Evolutionary conservation across 2,329 filamentous ascomycete species (phyloP), one percentile per base, ranked within the genome.

Genomic region (Ceratocystis albifundus): DNA sequence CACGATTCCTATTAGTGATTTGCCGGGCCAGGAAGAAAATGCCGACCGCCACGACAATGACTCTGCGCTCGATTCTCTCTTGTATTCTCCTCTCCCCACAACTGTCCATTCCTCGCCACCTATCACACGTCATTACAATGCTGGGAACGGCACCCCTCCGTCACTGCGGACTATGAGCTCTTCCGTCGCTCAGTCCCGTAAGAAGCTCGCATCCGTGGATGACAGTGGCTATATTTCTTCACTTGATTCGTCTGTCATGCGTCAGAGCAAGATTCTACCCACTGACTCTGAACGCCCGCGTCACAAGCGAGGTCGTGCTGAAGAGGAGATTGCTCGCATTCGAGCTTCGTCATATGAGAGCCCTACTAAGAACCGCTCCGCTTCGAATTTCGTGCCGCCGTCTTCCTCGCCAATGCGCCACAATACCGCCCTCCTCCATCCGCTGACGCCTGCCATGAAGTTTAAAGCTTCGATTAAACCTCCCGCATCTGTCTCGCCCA

Each of bases 201-300:
- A 89, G 76, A 70, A 93, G 90, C 74, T 84, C 88, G 71, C 84
- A 36, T 87, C 88, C 12, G 87, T 95, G 79, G 90, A 84, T 72
- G 94, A 99, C 75, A 97, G 93, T 74, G 94, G 94, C 50, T 99
- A 97, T 76, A 96, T 96, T 74, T 97, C 94, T 1, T 96, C 92
- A 0, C 82, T 97, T 20, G 92, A 96, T 71, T 97, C 94, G 2
- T 97, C 94, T 0, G 90, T 83, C 15, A 83, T 90, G 74, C 84
- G 93, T 68, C 86, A 88, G 61, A 85, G 86, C 69, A 80, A 83
- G 68, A 78, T 78, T 17, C 80, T 90, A 55, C 90, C 87, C 3
- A 93, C 90, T 0, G 91, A 95, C 72, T 83, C 86, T 64, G 88
- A 91, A 71, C 86, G 87, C n/a, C 88, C 88, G 62, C 84, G 85